Conservation (phyloP, 805 yeast species). For the Zygoascus flipseniorum region DNA sequence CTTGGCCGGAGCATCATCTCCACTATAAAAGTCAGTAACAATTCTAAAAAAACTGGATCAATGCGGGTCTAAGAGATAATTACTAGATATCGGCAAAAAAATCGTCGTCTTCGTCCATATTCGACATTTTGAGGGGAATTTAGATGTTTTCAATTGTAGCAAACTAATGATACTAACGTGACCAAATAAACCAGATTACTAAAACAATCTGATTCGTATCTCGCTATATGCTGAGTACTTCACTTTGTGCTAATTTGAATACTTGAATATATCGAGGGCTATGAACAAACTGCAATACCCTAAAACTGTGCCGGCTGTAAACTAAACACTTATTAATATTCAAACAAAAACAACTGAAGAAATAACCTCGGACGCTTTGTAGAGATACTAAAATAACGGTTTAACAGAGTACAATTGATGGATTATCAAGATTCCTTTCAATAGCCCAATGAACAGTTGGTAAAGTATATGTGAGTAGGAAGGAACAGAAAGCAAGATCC, state of each 20-base stretch:
- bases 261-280: background rate
- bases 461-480: background rate
- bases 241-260: background rate
- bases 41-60: background rate
- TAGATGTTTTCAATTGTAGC: background rate
- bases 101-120: constrained; percentile 86
- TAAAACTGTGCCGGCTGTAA: background rate
- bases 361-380: background rate
- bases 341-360: background rate
- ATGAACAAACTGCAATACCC: background rate
- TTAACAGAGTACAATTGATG: background rate
- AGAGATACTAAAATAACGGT: background rate
- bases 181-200: background rate
- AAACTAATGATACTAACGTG: background rate
- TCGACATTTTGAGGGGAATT: constrained; percentile 37
- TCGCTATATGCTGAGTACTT: background rate
- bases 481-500: background rate
- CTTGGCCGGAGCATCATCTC: constrained; percentile 27
- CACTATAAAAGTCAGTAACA: constrained; percentile 23
- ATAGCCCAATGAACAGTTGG: background rate
- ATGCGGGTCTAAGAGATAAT: constrained; percentile 1
- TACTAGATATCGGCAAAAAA: constrained; percentile 84
- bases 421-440: background rate
- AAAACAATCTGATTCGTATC: background rate
- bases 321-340: background rate